phyloP scores from a whole-genome alignment of 148 eudicot genomes.

The Cornus kousa region DNA sequence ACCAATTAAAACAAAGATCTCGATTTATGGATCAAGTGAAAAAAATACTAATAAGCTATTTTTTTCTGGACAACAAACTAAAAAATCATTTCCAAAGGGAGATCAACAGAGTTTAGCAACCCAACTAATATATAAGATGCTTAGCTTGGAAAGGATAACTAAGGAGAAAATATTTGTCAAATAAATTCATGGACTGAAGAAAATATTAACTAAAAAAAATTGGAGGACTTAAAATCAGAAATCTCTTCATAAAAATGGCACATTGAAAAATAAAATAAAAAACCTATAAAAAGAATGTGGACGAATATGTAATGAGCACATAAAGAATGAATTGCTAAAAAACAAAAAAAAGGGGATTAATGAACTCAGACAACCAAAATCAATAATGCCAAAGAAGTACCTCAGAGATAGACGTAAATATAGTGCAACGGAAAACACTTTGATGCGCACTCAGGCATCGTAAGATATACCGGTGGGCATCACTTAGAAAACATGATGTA shows the following conservation, averaged over 20 bases:
- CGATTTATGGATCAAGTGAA: too few species aligned
- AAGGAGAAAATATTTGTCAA: not conserved
- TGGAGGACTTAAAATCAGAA: not conserved
- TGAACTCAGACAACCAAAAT: conserved; percentile 1
- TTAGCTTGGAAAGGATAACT: not conserved
- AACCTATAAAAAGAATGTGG: too few species aligned
- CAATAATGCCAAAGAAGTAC: conserved; percentile 31
- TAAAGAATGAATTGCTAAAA: not conserved
- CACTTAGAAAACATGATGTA: conserved; percentile 80
- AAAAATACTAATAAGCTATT: too few species aligned
- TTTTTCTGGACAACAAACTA: too few species aligned
- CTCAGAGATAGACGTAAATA: conserved; percentile 93
- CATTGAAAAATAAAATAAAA: not conserved
- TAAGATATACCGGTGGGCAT: conserved; percentile 84
- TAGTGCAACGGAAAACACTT: conserved; percentile 48
- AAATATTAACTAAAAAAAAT: too few species aligned
- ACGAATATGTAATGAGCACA: not conserved
- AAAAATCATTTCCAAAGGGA: too few species aligned
- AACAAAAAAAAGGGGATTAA: not conserved
- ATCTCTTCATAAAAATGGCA: not conserved
- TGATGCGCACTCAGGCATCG: conserved; percentile 78
- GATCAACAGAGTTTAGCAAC: too few species aligned
- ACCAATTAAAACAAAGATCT: too few species aligned
- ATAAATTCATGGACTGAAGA: not conserved
- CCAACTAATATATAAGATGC: too few species aligned